Evolutionary conservation across 768 basidiomycete genomes (phyloP), one percentile per base, ranked within the genome.

Genomic region (Daedaleopsis sinensis): DNA sequence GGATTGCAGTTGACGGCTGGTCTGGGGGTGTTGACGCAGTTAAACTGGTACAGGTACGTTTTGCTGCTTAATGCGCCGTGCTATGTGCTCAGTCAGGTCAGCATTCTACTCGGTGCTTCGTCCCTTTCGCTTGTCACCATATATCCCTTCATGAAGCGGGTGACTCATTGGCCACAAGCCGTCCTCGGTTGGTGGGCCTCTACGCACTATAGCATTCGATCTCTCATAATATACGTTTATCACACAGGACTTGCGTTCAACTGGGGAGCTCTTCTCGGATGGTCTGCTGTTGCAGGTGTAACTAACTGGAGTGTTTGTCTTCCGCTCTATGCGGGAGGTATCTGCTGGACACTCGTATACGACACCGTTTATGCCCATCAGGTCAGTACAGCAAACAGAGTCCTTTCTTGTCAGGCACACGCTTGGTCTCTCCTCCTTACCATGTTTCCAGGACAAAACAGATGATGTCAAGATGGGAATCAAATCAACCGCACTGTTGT

Each of bases 301-400:
- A 87, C 89, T 3, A 80, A 96, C 70, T 96, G 94, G 95, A 72
- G 72, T 12, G 84, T 96, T 44, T 93, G 91, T 46, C 75, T 91
- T 10, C 94, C 97, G 2, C 82, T 99, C 13, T 98, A 98, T 70
- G 88, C 89, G 1, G 94, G 96, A 9, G 92, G 93, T 23, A 77
- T 95, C 27, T 86, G 87, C 68, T 98, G 96, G 95, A 96, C 96
- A 52, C 82, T 99, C 47, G 92, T 97, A 1, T 99, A 98, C 71
- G 97, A 99, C 68, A 96, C 90, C 52, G 94, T 98, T 66, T 98
- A 98, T 69, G 97, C 97, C 3, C 97, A 99, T 73, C 96, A 98
- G 79, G 94, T 91, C 62, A 35, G 76, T 27, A 19, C 42, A 48
- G 18, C 48, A 32, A 32, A 3, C 27, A 32, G 46, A 19, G 46